Percentiles rank a stretch among this genome's conserved stretches.
phyloP scores from a whole-genome alignment of 2,329 filamentous ascomycete species.

The Hypocreales sp. region DNA sequence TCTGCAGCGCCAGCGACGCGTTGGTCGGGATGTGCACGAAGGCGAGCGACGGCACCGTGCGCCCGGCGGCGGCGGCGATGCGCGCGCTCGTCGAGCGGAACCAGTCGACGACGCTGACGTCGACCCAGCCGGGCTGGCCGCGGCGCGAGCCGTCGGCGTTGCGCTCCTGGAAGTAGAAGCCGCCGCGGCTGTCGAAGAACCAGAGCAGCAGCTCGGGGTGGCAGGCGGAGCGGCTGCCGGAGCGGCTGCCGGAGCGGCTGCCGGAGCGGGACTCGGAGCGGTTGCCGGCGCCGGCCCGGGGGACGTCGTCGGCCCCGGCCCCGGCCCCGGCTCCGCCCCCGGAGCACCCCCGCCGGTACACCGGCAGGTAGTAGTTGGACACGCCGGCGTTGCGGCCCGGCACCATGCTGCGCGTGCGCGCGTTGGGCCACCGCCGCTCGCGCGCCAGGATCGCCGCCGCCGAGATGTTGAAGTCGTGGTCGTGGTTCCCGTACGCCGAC shows the following conservation, averaged over 20 bases:
- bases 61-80: conserved; percentile 14
- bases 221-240: conserved; percentile 10
- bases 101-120: conserved; percentile 27
- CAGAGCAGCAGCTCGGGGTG: conserved; percentile 38
- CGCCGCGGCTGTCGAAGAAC: conserved; percentile 57
- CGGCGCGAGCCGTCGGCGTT: conserved; percentile 13
- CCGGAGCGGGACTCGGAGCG: no score
- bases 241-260: no score
- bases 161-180: conserved; percentile 29
- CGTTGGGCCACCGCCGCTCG: conserved; percentile 21
- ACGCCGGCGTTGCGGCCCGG: conserved; percentile 17
- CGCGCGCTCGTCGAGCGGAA: conserved; percentile 19
- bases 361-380: conserved; percentile 32
- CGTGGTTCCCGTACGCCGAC: conserved; percentile 58
- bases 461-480: conserved; percentile 42
- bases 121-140: conserved; percentile 28
- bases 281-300: no score
- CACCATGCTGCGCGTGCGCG: conserved; percentile 25
- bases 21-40: conserved; percentile 34
- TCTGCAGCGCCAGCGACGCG: conserved; percentile 23
- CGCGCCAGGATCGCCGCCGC: conserved; percentile 25
- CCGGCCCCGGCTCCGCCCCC: no score
- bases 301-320: no score
- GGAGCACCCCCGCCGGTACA: conserved; percentile 21
- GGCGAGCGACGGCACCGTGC: conserved; percentile 25